Evolutionary conservation across 345 rosid genomes (phyloP).

Genomic region (Jatropha curcas): DNA sequence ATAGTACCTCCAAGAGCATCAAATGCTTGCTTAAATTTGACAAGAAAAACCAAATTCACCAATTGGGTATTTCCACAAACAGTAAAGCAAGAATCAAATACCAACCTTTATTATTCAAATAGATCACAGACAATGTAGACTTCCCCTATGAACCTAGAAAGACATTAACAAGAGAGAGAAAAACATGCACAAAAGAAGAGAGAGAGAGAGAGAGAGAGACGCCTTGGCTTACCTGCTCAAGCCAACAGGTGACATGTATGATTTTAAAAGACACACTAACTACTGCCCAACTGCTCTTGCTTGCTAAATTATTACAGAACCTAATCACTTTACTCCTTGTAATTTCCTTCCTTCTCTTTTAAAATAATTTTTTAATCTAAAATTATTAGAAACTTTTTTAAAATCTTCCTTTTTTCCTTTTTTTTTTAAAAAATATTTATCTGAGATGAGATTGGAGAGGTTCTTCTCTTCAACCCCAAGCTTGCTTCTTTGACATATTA

Average conservation of each 20-base stretch:
- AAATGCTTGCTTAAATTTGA: conserved; percentile 62
- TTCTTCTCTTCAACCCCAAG: conserved; percentile 80
- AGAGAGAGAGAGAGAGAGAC: conserved; percentile 5
- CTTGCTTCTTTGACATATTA: conserved; percentile 50
- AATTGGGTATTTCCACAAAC: conserved; percentile 46
- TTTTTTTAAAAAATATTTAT: conserved; percentile 8
- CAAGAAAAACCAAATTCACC: conserved; percentile 41
- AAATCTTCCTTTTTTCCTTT: not conserved
- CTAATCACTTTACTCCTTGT: conserved; percentile 37
- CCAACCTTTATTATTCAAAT: conserved; percentile 39
- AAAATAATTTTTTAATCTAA: not conserved
- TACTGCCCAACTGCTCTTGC: conserved; percentile 60
- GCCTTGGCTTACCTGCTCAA: conserved; percentile 46
- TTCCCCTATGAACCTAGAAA: conserved; percentile 26
- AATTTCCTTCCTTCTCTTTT: conserved; percentile 11
- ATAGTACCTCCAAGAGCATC: conserved; percentile 43
- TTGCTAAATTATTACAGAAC: conserved; percentile 63
- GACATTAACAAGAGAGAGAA: conserved; percentile 18
- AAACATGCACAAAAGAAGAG: conserved; percentile 1
- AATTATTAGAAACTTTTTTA: conserved; percentile 11
- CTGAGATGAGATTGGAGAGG: conserved; percentile 45
- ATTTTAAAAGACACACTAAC: conserved; percentile 62
- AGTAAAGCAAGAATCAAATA: conserved; percentile 65
- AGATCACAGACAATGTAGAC: conserved; percentile 32
- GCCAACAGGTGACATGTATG: conserved; percentile 55